Base-by-base conservation (phyloP, 108 stramenopile genomes). In the Chaetoceros tenuissimus region DNA sequence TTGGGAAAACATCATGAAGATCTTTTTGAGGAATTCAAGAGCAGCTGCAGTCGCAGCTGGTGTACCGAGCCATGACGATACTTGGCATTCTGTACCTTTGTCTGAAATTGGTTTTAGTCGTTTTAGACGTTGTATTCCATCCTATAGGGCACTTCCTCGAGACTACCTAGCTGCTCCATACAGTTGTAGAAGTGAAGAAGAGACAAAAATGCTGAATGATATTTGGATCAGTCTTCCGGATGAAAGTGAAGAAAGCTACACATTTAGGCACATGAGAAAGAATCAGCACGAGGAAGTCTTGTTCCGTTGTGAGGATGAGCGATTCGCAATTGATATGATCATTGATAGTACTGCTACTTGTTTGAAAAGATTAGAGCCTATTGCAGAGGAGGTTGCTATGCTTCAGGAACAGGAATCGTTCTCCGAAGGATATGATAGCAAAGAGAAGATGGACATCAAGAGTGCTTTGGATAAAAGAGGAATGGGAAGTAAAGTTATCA, bases 241-340 rank as follows among this genome's bases (percentile, higher is more conserved):
- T 28, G 97, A 97, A 22, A 93, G 89, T 20, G 99, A 99, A 76
- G 97, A 97, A 49, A 82, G 75, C 51, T 92, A 92, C 66, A 90
- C 89, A 26, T 99, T 98, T 63, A 94, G 96, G 59, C 97, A 98
- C 62, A 94, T 96, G 92, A 89, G 97, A 24, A 85, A 94, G 40
- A 98, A 97, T 67, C 82, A 83, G 40, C 85, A 89, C 69, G 99
- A 99, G 56, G 97, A 99, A 58, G 75, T 83, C 1, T 77, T 99
- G 3, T 99, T 98, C 71, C 79, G 93, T 31, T 81, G 78, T 52
- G 99, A 99, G 68, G 99, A 99, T 70, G 97, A 98, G 73, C 77
- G 97, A n/a, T 99, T 96, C 77, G 99, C 98, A 76, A 94, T 99
- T 46, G 99, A 99, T 76, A 97, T 98, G 96, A 86, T 90, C 44